Evolutionary conservation across 306 rosid genomes (phyloP), one percentile per base, ranked within the genome.

Genomic region (Vigna trinervia): DNA sequence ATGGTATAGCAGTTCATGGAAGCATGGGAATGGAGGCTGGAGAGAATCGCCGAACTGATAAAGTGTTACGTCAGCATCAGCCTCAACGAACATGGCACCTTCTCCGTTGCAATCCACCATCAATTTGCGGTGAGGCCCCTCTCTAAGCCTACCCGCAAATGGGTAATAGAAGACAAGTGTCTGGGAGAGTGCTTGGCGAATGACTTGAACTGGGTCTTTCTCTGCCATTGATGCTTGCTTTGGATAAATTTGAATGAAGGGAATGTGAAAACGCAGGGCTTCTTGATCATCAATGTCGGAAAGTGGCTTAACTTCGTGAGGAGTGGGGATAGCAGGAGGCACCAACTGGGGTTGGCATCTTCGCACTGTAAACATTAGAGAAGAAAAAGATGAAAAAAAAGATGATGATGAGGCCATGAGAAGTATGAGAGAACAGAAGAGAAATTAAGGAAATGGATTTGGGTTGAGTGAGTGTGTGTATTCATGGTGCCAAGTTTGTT

Each of bases 21-120:
- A 64, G 82, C 83, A 84, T 17, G 87, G 84, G 39, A 84, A 81
- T 0, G 90, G 88, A 11, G 86, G 90, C 19, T 71, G 80, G 34
- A 82, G 85, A 32, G 63, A 30, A 12, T 82, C 78, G 0, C 85
- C 83, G 22, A 87, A 78, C 9, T 84, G 81, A 8, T 53, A 12
- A 13, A 68, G 39, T 8, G 73, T 68, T 8, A 68, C 73, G n/a
- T 68, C 73, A 0, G 73, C 73, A 1, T 68, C 57, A 3, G 73
- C 57, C 12, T 68, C 57, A 7, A 46, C 14, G 73, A 68, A 68
- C 13, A 68, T 2, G 1, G 14, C 73, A 12, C 73, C 57, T 0
- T 68, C 57, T 0, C 41, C 73, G 0, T 61, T 3, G 48, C 90
- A 88, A 12, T 86, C 88, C 61, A 86, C 90, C 43, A 77, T 73